Evolutionary conservation across 2,329 filamentous ascomycete species (phyloP), one percentile per base, ranked within the genome.

Genomic region (Venturia carpophila): DNA sequence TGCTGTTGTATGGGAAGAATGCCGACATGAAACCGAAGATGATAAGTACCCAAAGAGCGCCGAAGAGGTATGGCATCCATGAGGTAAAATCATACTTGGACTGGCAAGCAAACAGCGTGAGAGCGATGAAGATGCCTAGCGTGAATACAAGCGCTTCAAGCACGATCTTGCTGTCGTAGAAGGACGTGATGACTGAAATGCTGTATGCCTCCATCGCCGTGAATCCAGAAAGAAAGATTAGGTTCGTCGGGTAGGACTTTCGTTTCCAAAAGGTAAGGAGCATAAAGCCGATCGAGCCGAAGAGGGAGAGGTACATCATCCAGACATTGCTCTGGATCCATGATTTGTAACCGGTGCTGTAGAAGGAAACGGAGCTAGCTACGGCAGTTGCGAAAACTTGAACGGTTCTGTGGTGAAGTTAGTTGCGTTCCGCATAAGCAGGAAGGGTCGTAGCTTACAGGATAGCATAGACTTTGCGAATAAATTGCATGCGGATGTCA

Each of bases 381-480:
- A 84, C 83, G 45, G 88, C 89, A 9, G 94, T 99, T 66, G 88
- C 86, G 73, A 97, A 81, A 64, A 99, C 87, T 76, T 99, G 94
- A 63, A 91, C 87, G n/a, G 94, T 96, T 55, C 83, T 85, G 52
- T 10, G 1, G 5, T 5, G 37, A 17, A 7, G 45, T 62, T 62
- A 65, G 66, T 55, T 11, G 37, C 47, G 17, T 34, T 34, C 30
- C 24, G 62, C 19, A 60, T 9, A 56, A 60, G 9, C 17, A 24
- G 41, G 37, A 45, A 37, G 17, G 5, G 24, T 52, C 11, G 42
- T 7, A 34, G 2, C 82, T 79, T 76, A 85, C 79, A 99, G 83
- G 77, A 99, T 99, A 66, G 92, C 89, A 79, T 99, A 99, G 74
- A 99, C 94, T 82, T 97, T 97, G 78, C 92, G 88, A 71, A 96